These are phyloP conservation scores for Paspalum notatum DNA, from an alignment of 176 grass and related monocot genomes.

Conservation along the genomic window DNA sequence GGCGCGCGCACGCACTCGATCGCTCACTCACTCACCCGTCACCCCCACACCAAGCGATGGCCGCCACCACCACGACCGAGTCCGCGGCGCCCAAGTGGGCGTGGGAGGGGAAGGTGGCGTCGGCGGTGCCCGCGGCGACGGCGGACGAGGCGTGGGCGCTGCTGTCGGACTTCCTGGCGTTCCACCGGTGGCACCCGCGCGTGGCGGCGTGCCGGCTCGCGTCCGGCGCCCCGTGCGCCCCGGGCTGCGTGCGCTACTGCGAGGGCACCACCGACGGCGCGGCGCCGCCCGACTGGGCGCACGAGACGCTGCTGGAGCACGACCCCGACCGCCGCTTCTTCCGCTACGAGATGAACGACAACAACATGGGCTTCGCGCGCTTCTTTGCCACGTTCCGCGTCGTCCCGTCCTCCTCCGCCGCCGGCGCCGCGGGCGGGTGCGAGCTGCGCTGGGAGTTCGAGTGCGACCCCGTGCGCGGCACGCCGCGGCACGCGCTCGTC, in stretches of 20 bases:
- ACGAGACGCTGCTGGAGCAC: slow-evolving; percentile 81
- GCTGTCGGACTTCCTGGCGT: slow-evolving; percentile 73
- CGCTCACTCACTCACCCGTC: neutral
- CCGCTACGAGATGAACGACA: slow-evolving; percentile 88
- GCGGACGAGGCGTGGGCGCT: slow-evolving; percentile 71
- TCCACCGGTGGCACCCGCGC: slow-evolving; percentile 77
- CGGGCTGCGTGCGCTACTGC: slow-evolving; percentile 79
- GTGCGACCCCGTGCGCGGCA: slow-evolving; percentile 57
- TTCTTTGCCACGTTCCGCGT: slow-evolving; percentile 70
- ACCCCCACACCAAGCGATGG: neutral
- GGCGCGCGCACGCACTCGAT: neutral
- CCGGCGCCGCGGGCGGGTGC: neutral
- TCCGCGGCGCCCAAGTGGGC: slow-evolving; percentile 28
- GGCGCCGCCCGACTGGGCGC: slow-evolving; percentile 56
- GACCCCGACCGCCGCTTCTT: slow-evolving; percentile 55
- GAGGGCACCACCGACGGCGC: slow-evolving; percentile 42
- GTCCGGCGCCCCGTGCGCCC: slow-evolving; percentile 32
- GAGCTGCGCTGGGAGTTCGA: slow-evolving; percentile 62
- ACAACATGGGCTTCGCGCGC: slow-evolving; percentile 79
- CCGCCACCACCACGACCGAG: neutral
- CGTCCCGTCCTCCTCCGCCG: neutral
- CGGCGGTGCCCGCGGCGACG: slow-evolving; percentile 39
- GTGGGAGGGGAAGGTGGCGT: slow-evolving; percentile 62
- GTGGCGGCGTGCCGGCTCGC: slow-evolving; percentile 55
- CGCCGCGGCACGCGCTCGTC: slow-evolving; percentile 45